phyloP scores from a whole-genome alignment of 2,329 filamentous ascomycete species.

The Sclerotinia borealis region DNA sequence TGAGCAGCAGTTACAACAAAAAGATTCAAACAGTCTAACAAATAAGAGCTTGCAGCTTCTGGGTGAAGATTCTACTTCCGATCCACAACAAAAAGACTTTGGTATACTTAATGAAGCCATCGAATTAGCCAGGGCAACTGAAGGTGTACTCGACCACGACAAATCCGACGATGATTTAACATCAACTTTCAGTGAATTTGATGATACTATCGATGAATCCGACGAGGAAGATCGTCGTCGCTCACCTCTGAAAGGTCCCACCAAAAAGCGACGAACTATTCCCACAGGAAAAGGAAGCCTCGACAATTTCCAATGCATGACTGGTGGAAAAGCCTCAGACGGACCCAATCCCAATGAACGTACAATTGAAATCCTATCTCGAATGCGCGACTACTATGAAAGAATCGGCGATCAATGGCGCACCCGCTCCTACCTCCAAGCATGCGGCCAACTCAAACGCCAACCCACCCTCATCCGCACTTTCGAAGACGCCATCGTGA shows the following conservation, averaged over 20 bases:
- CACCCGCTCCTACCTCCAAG: slow-evolving; percentile 67
- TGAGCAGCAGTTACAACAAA: neutral
- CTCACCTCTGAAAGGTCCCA: slow-evolving; percentile 3
- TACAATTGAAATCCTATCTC: slow-evolving; percentile 70
- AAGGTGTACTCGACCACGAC: slow-evolving; percentile 2
- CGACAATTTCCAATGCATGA: slow-evolving; percentile 50
- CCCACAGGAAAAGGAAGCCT: slow-evolving; percentile 29
- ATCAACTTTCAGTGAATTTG: neutral
- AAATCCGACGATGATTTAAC: neutral
- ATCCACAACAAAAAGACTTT: neutral
- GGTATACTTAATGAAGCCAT: neutral
- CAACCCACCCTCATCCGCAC: slow-evolving; percentile 60
- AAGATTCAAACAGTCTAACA: neutral
- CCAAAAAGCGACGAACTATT: neutral
- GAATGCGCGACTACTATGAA: slow-evolving; percentile 74
- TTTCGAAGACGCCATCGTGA: slow-evolving; percentile 58
- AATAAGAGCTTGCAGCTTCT: neutral
- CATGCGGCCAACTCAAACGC: slow-evolving; percentile 64
- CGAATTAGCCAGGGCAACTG: neutral
- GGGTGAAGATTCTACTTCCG: neutral
- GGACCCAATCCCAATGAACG: slow-evolving; percentile 62
- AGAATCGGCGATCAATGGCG: slow-evolving; percentile 74
- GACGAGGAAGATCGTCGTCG: slow-evolving; percentile 32
- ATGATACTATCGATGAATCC: slow-evolving; percentile 30
- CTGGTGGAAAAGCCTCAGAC: slow-evolving; percentile 40